Conservation (phyloP, 495 filamentous ascomycete genomes). For the Ramalina peruviana region DNA sequence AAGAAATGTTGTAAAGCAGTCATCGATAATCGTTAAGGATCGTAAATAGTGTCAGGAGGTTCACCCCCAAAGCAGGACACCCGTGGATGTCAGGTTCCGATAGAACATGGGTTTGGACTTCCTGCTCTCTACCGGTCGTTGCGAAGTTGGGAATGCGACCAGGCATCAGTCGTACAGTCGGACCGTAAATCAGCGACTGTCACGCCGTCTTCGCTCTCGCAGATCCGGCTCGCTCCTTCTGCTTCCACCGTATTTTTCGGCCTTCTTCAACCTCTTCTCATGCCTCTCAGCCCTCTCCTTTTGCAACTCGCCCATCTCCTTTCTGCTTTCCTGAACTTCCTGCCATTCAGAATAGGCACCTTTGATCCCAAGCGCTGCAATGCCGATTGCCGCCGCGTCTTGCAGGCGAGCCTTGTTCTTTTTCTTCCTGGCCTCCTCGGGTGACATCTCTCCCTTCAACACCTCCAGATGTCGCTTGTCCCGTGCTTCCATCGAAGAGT, state of each 20-base stretch:
- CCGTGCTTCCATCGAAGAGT: slow-evolving; percentile 55
- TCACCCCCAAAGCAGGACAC: no score
- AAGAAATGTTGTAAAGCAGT: no score
- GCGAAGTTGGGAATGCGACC: no score
- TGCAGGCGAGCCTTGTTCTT: slow-evolving; percentile 54
- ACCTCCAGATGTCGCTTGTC: slow-evolving; percentile 51
- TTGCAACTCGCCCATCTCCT: slow-evolving; percentile 10
- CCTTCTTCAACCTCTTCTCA: slow-evolving; percentile 13
- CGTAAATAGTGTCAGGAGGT: no score
- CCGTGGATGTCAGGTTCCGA: no score
- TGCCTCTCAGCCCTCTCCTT: slow-evolving; percentile 14
- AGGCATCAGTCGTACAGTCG: no score
- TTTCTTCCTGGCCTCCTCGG: slow-evolving; percentile 51
- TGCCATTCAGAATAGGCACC: slow-evolving; percentile 38
- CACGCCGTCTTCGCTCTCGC: neutral
- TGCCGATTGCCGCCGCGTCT: slow-evolving; percentile 58
- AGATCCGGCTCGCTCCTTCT: neutral
- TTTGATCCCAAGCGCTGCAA: slow-evolving; percentile 64
- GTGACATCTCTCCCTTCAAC: slow-evolving; percentile 47
- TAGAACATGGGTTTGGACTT: no score
- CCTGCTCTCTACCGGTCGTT: no score
- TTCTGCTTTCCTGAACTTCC: slow-evolving; percentile 36
- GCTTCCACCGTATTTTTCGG: slow-evolving; percentile 6
- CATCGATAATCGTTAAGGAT: no score
- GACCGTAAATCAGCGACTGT: neutral